A percentile compares a stretch with the other conserved stretches of the same genome.
Evolutionary conservation across 805 yeast species (phyloP).

Genomic region (Danielozyma ontarioensis): DNA sequence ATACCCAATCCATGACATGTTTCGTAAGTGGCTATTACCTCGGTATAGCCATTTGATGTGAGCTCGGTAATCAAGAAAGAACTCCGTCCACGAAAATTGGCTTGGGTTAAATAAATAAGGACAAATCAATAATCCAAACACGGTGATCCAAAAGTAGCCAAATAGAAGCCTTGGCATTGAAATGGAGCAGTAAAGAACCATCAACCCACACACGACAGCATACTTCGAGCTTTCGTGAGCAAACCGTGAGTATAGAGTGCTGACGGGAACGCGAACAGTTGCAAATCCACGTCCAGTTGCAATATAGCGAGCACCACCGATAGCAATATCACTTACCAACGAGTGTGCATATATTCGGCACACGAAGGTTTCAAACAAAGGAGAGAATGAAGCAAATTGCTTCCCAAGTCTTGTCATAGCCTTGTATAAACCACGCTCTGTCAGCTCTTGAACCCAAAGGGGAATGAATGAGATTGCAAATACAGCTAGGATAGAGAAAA

Average conservation of each 20-base stretch:
- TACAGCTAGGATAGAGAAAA: constrained; percentile 68
- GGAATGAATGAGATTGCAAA: constrained; percentile 74
- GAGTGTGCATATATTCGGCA: constrained; percentile 74
- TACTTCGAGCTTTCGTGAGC: constrained; percentile 60
- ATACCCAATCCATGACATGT: constrained; percentile 42
- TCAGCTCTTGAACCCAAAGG: constrained; percentile 68
- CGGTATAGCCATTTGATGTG: constrained; percentile 48
- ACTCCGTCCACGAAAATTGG: constrained; percentile 65
- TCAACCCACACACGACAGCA: constrained; percentile 48
- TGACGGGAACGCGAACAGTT: constrained; percentile 63
- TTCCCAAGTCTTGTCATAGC: constrained; percentile 59
- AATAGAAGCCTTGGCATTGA: constrained; percentile 59
- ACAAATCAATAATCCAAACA: constrained; percentile 58
- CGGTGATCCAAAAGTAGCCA: constrained; percentile 69
- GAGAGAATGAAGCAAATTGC: constrained; percentile 68
- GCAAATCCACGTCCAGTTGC: constrained; percentile 84
- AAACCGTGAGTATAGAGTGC: constrained; percentile 62
- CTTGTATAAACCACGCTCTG: constrained; percentile 70
- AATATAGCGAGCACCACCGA: constrained; percentile 80
- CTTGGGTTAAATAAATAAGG: constrained; percentile 77
- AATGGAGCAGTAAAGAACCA: constrained; percentile 53
- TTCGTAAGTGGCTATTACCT: constrained; percentile 42
- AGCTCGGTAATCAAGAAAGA: constrained; percentile 61
- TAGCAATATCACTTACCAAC: constrained; percentile 57
- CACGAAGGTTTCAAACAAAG: constrained; percentile 74